Base-by-base conservation (phyloP, 2,329 filamentous ascomycete genomes). In the Colletotrichum eleusines region DNA sequence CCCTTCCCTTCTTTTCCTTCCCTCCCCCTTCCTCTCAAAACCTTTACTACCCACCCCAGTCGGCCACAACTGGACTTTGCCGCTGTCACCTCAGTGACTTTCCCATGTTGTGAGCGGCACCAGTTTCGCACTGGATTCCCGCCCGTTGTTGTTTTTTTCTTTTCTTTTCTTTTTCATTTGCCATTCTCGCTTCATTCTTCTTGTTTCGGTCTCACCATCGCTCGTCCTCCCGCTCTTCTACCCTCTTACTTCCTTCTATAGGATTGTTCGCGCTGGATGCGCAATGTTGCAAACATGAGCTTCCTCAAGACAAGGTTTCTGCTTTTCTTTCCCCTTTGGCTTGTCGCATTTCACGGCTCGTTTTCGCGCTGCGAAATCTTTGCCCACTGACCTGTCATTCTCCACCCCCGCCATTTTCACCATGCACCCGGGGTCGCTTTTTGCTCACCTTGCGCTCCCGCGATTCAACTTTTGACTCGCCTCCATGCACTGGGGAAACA, bases 301-400 rank as follows among this genome's bases (percentile, higher is more conserved):
- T 83, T 83, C 75, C 80, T 83, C 76, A 83, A 83, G 77, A 79
- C 81, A 79, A 83, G 81, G 81, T 83, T 77, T 63, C 68, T 72
- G 33, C 59, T 58, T 54, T 60, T 53, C 54, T 31, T 31, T 23
- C 51, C 51, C 51, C 57, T 42, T 59, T 18, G 23, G 35, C 55
- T 71, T 33, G 44, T 68, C 69, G 69, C 69, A 63, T 61, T 69
- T 42, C 51, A 35, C 57, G 20, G 46, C 38, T 35, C 50, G 20
- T 48, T 40, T 63, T 50, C 44, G n/a, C 31, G 59, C 64, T 57
- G 70, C 66, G 66, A 66, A 70, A 64, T 69, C 66, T 66, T 70
- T 54, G 54, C 61, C 64, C 66, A 50, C 44, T 42, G 33, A 40
- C 42, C 58, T 72, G 66, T 66, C 48, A 51, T 71, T 71, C 63